phyloP scores from a whole-genome alignment of 176 grass and related monocot species.

The Hsuehochloa calcarea region DNA sequence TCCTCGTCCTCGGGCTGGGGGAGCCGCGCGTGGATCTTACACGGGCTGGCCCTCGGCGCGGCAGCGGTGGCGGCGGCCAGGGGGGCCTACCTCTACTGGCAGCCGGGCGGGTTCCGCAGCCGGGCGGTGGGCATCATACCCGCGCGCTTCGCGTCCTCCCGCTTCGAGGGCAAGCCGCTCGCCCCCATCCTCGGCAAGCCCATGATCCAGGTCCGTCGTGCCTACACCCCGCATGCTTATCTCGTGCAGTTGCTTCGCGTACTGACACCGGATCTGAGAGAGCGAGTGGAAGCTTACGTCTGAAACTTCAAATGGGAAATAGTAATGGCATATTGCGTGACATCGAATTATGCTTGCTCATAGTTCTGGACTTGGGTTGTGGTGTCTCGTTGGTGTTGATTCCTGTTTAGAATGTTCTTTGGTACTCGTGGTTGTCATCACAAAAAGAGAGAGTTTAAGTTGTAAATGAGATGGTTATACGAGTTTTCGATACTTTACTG shows the following conservation, averaged over 20 bases:
- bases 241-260: background rate
- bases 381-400: background rate
- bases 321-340: background rate
- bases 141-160: conserved; percentile 86
- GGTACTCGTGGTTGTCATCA: background rate
- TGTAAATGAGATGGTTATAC: background rate
- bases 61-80: conserved; percentile 38
- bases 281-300: background rate
- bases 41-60: conserved; percentile 50
- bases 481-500: background rate
- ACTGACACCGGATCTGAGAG: background rate
- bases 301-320: background rate
- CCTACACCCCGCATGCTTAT: background rate
- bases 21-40: conserved; percentile 43
- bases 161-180: conserved; percentile 89
- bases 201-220: conserved; percentile 68
- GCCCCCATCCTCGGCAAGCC: conserved; percentile 77
- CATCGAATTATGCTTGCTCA: background rate
- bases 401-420: background rate
- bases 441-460: background rate
- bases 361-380: background rate
- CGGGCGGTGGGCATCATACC: conserved; percentile 80
- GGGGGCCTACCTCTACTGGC: conserved; percentile 38
- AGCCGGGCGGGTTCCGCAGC: conserved; percentile 54
- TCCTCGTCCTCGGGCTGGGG: conserved; percentile 28